A percentile compares a stretch with the other conserved stretches of the same genome.
Evolutionary conservation across 163 green algal genomes (phyloP).

Genomic region (Volvox carteri): DNA sequence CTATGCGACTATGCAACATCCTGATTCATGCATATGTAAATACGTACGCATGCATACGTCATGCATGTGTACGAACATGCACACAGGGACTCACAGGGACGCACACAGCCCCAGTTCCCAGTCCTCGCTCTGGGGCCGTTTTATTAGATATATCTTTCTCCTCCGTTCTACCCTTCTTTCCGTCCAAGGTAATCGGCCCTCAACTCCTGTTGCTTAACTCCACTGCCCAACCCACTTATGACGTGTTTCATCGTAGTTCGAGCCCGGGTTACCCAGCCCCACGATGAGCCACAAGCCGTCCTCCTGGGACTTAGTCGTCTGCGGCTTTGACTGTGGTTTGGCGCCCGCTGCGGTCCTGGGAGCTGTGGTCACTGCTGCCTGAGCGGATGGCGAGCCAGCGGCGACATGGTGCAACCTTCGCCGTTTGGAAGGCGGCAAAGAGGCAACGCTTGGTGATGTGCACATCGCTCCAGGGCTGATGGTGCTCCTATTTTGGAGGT

Average conservation of each 20-base stretch:
- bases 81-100: no score
- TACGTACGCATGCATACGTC: no score
- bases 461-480: neutral
- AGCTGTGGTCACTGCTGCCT: neutral
- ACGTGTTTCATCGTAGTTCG: constrained; percentile 47
- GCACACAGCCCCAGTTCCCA: no score
- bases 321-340: constrained; percentile 8
- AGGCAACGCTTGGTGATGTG: neutral
- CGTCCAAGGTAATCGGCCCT: no score
- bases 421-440: neutral
- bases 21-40: no score
- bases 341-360: neutral
- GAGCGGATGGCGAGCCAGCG: neutral
- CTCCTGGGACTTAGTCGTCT: constrained; percentile 23
- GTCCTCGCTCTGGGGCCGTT: no score
- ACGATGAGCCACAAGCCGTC: constrained; percentile 50
- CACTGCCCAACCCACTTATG: constrained; percentile 48
- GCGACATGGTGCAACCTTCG: neutral
- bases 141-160: no score
- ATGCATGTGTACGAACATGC: no score
- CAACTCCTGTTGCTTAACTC: no score
- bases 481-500: no score
- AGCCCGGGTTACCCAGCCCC: constrained; percentile 41
- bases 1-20: no score
- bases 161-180: no score